A percentile compares a stretch with the other conserved stretches of the same genome.
These are phyloP conservation scores for Nicotiana sylvestris DNA, from an alignment of 257 asterid species.

Conservation along the genomic window DNA sequence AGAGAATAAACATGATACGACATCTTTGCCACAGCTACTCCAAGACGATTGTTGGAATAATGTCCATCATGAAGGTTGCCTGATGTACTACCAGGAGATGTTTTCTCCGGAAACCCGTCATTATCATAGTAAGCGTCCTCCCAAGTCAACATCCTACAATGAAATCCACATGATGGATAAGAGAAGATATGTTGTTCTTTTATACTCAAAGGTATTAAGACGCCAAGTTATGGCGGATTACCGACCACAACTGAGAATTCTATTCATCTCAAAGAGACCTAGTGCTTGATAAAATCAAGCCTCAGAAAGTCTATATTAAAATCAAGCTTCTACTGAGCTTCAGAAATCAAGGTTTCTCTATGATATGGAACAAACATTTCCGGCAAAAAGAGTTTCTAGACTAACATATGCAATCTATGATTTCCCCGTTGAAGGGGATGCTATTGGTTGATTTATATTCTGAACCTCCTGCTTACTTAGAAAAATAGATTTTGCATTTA, in stretches of 20 bases:
- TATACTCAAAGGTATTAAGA: background rate
- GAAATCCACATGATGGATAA: constrained; percentile 14
- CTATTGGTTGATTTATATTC: background rate
- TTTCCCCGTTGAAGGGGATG: background rate
- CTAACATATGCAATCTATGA: background rate
- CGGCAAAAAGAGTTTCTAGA: background rate
- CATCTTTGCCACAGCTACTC: constrained; percentile 87
- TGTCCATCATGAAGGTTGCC: constrained; percentile 45
- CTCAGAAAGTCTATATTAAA: background rate
- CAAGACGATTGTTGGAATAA: constrained; percentile 62
- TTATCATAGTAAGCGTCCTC: constrained; percentile 77
- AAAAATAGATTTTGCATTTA: background rate
- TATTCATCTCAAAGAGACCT: constrained; percentile 4
- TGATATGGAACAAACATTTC: background rate
- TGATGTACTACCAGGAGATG: constrained; percentile 25
- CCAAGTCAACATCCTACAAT: constrained; percentile 77
- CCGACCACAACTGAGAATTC: background rate
- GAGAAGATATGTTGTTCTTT: background rate
- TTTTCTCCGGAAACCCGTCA: constrained; percentile 36
- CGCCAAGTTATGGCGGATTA: background rate
- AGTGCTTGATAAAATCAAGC: background rate
- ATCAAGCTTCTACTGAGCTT: background rate
- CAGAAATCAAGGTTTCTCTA: background rate
- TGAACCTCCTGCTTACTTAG: background rate
- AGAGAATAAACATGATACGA: constrained; percentile 80